These are phyloP conservation scores for Ophiorrhiza pumila DNA, from an alignment of 257 asterid genomes.

Conservation along the genomic window DNA sequence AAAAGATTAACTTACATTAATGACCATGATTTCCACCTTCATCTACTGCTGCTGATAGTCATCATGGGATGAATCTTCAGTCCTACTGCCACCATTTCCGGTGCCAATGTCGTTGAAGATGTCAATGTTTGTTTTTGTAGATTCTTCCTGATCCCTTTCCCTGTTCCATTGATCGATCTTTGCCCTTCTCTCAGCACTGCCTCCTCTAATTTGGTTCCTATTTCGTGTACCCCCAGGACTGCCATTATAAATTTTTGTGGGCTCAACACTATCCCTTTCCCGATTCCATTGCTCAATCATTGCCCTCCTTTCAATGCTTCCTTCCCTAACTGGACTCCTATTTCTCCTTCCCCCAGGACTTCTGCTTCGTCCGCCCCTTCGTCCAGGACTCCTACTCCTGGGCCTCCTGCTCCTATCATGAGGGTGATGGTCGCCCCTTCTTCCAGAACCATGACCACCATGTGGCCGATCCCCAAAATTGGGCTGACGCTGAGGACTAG, in stretches of 20 bases:
- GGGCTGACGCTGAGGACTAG: constrained; percentile 56
- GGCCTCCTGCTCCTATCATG: constrained; percentile 75
- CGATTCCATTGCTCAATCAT: constrained; percentile 78
- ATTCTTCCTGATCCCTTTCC: constrained; percentile 57
- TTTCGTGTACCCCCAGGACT: constrained; percentile 57
- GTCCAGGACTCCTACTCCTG: constrained; percentile 72
- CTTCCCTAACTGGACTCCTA: constrained; percentile 65
- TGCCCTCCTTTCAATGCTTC: constrained; percentile 76
- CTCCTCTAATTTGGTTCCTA: constrained; percentile 55
- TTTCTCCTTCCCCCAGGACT: constrained; percentile 74
- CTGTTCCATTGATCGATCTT: constrained; percentile 82
- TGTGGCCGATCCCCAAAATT: constrained; percentile 47
- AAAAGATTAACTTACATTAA: constrained; percentile 17
- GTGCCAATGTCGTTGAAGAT: constrained; percentile 19
- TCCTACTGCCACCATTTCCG: constrained; percentile 33
- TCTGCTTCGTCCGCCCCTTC: constrained; percentile 70
- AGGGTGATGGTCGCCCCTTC: constrained; percentile 63
- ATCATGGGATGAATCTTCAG: constrained; percentile 32
- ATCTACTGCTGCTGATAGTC: constrained; percentile 34
- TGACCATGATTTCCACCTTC: constrained; percentile 36
- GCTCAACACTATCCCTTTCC: constrained; percentile 29
- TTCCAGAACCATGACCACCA: constrained; percentile 53
- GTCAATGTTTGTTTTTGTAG: constrained; percentile 24
- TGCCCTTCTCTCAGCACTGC: constrained; percentile 86
- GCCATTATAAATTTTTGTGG: constrained; percentile 22